These are phyloP conservation scores for Rhodotorula kratochvilovae DNA, from an alignment of 768 basidiomycete genomes.

Conservation along the genomic window DNA sequence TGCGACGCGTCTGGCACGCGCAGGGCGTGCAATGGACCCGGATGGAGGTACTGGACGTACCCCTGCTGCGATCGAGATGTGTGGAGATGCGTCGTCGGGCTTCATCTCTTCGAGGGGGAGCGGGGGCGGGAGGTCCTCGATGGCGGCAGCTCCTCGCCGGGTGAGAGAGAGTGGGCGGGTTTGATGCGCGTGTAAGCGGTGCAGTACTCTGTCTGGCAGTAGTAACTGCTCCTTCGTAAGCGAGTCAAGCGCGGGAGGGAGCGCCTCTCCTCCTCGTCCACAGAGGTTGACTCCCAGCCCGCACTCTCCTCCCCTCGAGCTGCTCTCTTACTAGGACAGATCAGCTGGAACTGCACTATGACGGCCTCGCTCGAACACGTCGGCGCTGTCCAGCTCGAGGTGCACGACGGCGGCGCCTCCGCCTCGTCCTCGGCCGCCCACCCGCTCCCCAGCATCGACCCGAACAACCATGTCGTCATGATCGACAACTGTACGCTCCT, in stretches of 20 bases:
- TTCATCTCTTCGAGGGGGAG: background rate
- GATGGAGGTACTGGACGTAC: too few species aligned
- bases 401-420: background rate
- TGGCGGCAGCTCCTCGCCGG: too few species aligned
- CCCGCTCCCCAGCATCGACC: constrained; percentile 1
- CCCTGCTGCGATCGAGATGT: constrained; percentile 17
- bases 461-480: constrained; percentile 34
- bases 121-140: too few species aligned
- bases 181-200: background rate
- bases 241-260: too few species aligned
- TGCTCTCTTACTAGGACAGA: background rate
- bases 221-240: too few species aligned
- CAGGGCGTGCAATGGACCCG: too few species aligned
- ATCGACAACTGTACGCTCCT: constrained; percentile 37
- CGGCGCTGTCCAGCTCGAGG: background rate
- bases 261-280: too few species aligned
- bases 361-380: background rate
- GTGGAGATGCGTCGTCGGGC: background rate
- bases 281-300: background rate
- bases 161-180: background rate
- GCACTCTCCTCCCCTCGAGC: too few species aligned
- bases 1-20: background rate
- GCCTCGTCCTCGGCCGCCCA: background rate
- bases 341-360: background rate
- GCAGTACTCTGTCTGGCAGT: background rate